A percentile compares a stretch with the other conserved stretches of the same genome.
These are phyloP conservation scores for Fusarium multiceps DNA, from an alignment of 2,329 filamentous ascomycete species.

Conservation along the genomic window DNA sequence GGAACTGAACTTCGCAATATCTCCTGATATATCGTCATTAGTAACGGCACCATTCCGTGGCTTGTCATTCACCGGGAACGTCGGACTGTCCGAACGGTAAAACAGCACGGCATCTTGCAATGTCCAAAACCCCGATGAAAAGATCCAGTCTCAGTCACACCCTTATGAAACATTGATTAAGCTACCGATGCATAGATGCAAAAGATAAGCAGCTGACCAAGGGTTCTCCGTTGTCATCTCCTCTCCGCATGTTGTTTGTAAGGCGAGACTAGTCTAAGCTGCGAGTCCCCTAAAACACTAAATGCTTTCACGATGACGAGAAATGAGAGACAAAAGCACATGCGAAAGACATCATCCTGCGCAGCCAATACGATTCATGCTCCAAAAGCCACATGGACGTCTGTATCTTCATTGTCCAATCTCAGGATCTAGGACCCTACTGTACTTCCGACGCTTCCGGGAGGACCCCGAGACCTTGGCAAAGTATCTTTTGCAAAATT, in stretches of 20 bases:
- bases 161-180: neutral
- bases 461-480: neutral
- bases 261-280: slow-evolving; percentile 12
- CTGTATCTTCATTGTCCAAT: slow-evolving; percentile 20
- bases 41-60: neutral
- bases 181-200: neutral
- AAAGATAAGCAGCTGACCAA: slow-evolving; percentile 29
- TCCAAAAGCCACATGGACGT: slow-evolving; percentile 19
- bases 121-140: slow-evolving; percentile 8
- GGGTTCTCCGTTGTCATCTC: neutral
- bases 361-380: neutral
- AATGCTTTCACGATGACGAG: slow-evolving; percentile 2
- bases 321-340: neutral
- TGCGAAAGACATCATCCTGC: neutral
- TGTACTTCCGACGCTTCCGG: slow-evolving; percentile 33
- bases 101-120: neutral
- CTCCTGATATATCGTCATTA: neutral
- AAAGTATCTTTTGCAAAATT: slow-evolving; percentile 28
- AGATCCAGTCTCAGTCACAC: slow-evolving; percentile 2
- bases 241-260: slow-evolving; percentile 18
- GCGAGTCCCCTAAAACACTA: neutral
- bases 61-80: neutral
- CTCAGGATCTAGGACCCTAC: neutral
- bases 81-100: slow-evolving; percentile 11
- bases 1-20: neutral